Base-by-base conservation (phyloP, 2,329 filamentous ascomycete species). In the Neofusicoccum parvum region DNA sequence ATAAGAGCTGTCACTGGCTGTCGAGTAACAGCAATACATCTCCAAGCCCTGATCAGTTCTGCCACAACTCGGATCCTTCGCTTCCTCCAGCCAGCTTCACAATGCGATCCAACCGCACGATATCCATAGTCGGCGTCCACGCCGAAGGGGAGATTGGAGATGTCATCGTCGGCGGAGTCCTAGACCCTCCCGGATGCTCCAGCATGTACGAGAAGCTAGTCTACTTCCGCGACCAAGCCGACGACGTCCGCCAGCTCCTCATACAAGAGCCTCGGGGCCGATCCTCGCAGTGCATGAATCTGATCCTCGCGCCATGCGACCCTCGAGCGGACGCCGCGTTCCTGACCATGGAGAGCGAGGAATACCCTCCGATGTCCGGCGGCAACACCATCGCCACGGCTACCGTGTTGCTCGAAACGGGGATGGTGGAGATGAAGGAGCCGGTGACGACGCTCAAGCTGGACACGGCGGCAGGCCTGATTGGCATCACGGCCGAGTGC, bases 131-230 rank as follows among this genome's bases (percentile, higher is more conserved):
- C 4, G 73, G 75, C 41, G 74, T 74, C 65, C 80, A 81, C 48
- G 75, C 77, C 12, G 79, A 77, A 67, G 80, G 80, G 59, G 78
- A 80, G 70, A 80, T 83, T 0, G 80, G 83, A 58, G 82, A 85
- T 69, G 83, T 85, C 12, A 78, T 85, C 51, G 76, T 79, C 11
- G 81, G 81, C 15, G 83, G 82, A 17, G 80, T 84, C 2, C 74
- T 80, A 0, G 81, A 84, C 39, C 73, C 77, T 0, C 71, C 75
- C 1, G 79, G 63, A 49, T 68, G 77, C 11, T 77, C 77, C 37
- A 82, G 79, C 17, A 83, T 84, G 82, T 81, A 76, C 65, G 81
- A 83, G 3, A 84, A 85, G 68, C 70, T 84, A 17, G 68, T 75
- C 3, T 72, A 82, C 68, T 80, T 83, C 67, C 72, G 73, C 66